Base-by-base conservation (phyloP, 2,329 filamentous ascomycete genomes). In the Claviceps capensis region DNA sequence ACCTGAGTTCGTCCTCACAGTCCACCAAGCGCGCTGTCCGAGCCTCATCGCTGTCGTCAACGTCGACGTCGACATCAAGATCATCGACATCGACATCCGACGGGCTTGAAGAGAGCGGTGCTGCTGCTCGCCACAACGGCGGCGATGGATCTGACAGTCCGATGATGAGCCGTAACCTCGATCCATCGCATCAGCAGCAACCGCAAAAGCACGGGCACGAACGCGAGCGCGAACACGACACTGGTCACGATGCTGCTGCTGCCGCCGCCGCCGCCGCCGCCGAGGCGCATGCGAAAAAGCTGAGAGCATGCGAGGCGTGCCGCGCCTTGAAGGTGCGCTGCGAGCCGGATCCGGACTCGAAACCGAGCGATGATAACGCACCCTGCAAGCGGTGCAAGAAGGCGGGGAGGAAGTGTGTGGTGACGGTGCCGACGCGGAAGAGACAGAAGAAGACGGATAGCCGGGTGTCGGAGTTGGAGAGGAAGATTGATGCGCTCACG, bases 381-480 rank as follows among this genome's bases (percentile, higher is more conserved):
- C 75, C 83, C 3, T 88, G 85, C 65, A 81, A 78, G 64, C 79
- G 89, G 57, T 95, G 89, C 65, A 78, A 79, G 49, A 95, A 94
- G 69, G 86, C 88, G 2, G 80, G 82, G n/a, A 75, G 88, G 40
- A 74, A 75, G 56, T 95, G 89, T 63, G 71, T 90, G 42, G 83
- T 90, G 55, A 94, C 88, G 1, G 79, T 82, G 56, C 87, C 78
- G 14, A 79, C 74, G 34, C 66, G 88, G 42, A 95, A 94, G 69
- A 77, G 89, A 45, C 87, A 91, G 71, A 95, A 91, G 73, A 95
- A 95, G 74, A 89, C 87, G 51, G 90, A 95, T 65, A 91, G 82
- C 58, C 78, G 88, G 49, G 89, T 96, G 13, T 85, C 88, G 8
- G 89, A 95, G 71, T 74, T 96, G 49, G 89, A 95, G 72, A 88